phyloP scores from a whole-genome alignment of 2,329 filamentous ascomycete genomes.

The Calonectria montana region DNA sequence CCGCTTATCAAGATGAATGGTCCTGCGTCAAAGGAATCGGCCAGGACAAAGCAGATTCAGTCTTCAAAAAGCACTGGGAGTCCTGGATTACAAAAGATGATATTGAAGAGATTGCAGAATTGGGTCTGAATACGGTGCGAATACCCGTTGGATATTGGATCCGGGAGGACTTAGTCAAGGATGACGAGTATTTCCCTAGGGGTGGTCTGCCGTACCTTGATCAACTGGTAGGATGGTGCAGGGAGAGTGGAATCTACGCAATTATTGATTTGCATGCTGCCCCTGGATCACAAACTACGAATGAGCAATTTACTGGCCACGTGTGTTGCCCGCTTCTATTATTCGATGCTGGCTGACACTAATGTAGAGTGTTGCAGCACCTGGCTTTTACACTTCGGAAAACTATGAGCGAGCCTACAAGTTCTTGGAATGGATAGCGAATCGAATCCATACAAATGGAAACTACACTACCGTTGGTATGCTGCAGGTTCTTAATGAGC shows the following conservation, averaged over 20 bases:
- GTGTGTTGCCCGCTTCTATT: conserved; percentile 17
- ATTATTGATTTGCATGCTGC: conserved; percentile 42
- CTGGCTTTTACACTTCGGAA: conserved; percentile 67
- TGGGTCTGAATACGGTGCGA: conserved; percentile 40
- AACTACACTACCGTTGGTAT: conserved; percentile 68
- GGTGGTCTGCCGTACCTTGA: conserved; percentile 42
- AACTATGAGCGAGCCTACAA: conserved; percentile 66
- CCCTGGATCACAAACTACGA: conserved; percentile 34
- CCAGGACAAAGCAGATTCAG: conserved; percentile 34
- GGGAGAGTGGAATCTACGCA: conserved; percentile 35
- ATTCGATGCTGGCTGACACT: neutral
- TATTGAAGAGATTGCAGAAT: conserved; percentile 36
- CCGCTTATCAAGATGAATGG: conserved; percentile 40
- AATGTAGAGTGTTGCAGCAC: conserved; percentile 17
- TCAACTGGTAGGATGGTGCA: conserved; percentile 41
- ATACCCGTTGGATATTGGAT: conserved; percentile 45
- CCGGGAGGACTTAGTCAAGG: conserved; percentile 35
- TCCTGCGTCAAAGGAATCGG: conserved; percentile 38
- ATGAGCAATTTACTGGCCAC: conserved; percentile 42
- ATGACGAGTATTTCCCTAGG: conserved; percentile 36
- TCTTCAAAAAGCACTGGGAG: conserved; percentile 41
- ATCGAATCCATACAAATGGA: conserved; percentile 59
- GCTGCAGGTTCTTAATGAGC: conserved; percentile 70
- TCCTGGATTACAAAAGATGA: conserved; percentile 38
- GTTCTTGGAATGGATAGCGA: conserved; percentile 67